Evolutionary conservation across 208 protist genomes (phyloP).

Genomic region (Leishmania mexicana): DNA sequence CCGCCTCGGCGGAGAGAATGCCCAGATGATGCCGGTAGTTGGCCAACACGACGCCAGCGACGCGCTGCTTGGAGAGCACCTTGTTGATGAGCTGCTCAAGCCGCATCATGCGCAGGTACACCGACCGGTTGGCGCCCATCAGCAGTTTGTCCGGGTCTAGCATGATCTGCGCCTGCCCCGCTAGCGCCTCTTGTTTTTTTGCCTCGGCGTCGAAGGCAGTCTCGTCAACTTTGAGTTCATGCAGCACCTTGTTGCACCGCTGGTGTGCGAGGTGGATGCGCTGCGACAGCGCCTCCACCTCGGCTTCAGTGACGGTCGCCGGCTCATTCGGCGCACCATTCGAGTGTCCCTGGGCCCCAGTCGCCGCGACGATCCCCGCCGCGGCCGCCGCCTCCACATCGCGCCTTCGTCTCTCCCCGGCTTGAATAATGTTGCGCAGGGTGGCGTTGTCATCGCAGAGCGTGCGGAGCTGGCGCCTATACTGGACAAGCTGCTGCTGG

Average conservation of each 20-base stretch:
- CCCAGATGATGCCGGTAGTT: slow-evolving; percentile 88
- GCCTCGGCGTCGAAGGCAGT: background rate
- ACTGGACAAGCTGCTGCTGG: slow-evolving; percentile 37
- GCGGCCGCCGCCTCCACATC: slow-evolving; percentile 10
- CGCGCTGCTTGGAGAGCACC: slow-evolving; percentile 88
- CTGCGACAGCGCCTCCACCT: slow-evolving; percentile 49
- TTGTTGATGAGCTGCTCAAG: slow-evolving; percentile 93
- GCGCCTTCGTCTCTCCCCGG: slow-evolving; percentile 34
- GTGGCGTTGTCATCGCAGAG: slow-evolving; percentile 67
- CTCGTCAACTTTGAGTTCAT: slow-evolving; percentile 43
- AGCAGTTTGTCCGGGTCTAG: slow-evolving; percentile 8
- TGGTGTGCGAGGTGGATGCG: slow-evolving; percentile 53
- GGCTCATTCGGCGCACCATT: slow-evolving; percentile 10
- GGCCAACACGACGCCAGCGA: slow-evolving; percentile 71
- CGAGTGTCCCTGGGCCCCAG: slow-evolving; percentile 9
- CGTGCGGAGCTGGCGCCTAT: slow-evolving; percentile 50
- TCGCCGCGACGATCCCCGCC: slow-evolving; percentile 4
- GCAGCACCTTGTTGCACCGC: slow-evolving; percentile 47
- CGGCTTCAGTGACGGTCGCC: slow-evolving; percentile 55
- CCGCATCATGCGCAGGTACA: slow-evolving; percentile 80
- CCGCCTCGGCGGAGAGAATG: slow-evolving; percentile 65
- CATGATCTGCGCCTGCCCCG: background rate
- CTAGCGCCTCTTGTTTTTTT: background rate
- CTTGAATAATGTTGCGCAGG: slow-evolving; percentile 59
- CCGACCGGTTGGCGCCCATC: slow-evolving; percentile 43